Evolutionary conservation across 2,329 filamentous ascomycete species (phyloP), one percentile per base, ranked within the genome.

Genomic region (Colletotrichum horii): DNA sequence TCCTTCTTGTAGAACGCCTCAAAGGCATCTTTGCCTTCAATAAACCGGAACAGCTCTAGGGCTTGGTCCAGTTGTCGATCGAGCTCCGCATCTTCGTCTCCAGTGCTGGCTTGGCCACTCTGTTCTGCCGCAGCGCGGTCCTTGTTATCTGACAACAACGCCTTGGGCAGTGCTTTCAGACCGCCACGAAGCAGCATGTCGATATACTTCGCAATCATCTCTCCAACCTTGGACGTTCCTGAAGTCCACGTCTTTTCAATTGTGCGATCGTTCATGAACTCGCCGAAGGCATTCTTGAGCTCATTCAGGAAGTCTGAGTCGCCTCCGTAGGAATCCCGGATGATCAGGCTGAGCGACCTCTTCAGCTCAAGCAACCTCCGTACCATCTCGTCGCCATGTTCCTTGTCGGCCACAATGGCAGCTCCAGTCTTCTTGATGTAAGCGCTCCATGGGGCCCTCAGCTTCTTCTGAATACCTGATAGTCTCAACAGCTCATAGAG

Each of bases 1-100:
- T 98, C 97, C 81, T 97, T 98, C 88, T 99, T 99, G 90, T 99
- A 99, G 83, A 99, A 99, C 2, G 97, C 96, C 83, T 99, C 97
- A 78, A 99, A 99, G 0, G 98, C 95, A 71, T 97, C 96, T 83
- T 99, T 99, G 78, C 97, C 97, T 82, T 98, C 94, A 38, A 99
- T 95, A 83, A 98, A 98, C 7, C 97, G 92, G 89, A 99, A 99
- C 6, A 99, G 88, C 83, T 98, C 96, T 4, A 99, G 88, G 0
- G 95, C 96, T 81, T 97, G 94, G 80, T 99, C 96, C 14, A 99
- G 89, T 82, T 98, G 97, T 48, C 94, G 92, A 81, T 98, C 96
- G 74, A 99, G 91, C 83, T 98, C 96, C 1, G 94, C 93, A 82
- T 98, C 96, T 82, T 99, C 96, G 80, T 98, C 96, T 36, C 93